Evolutionary conservation across 1,284 basidiomycete species (phyloP).

Genomic region (Boletus sp.): DNA sequence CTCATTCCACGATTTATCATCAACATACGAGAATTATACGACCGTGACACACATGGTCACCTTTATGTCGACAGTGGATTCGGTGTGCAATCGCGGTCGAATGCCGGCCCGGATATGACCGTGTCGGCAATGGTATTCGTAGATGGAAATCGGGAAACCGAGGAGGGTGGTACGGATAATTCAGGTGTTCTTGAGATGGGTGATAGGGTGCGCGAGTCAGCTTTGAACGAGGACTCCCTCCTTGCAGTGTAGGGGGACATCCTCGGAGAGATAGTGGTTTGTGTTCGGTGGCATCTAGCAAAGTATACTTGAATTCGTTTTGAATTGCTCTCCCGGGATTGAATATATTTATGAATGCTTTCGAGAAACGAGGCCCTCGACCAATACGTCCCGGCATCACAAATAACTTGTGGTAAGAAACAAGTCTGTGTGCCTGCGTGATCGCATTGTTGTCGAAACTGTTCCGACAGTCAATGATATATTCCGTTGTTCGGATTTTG

Average conservation of each 20-base stretch:
- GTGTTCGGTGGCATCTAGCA: no score
- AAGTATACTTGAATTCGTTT: no score
- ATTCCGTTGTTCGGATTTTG: no score
- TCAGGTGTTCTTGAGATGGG: neutral
- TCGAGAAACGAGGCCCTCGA: no score
- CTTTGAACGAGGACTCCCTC: neutral
- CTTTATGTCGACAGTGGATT: neutral
- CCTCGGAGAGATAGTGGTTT: no score
- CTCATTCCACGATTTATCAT: constrained; percentile 7
- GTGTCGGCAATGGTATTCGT: neutral
- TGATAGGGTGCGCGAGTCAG: neutral
- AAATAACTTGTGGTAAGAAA: no score
- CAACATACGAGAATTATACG: constrained; percentile 4
- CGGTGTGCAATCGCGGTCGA: neutral
- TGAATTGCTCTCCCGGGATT: no score
- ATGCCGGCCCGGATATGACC: neutral
- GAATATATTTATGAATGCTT: no score
- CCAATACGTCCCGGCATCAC: no score
- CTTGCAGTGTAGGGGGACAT: no score
- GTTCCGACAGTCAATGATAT: no score
- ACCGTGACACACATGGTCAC: neutral
- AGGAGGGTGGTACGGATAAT: neutral
- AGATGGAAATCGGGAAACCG: neutral
- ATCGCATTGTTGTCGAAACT: no score
- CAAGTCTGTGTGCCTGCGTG: neutral